Base-by-base conservation (phyloP, 2,329 filamentous ascomycete genomes). In the Rutstroemia sp. region DNA sequence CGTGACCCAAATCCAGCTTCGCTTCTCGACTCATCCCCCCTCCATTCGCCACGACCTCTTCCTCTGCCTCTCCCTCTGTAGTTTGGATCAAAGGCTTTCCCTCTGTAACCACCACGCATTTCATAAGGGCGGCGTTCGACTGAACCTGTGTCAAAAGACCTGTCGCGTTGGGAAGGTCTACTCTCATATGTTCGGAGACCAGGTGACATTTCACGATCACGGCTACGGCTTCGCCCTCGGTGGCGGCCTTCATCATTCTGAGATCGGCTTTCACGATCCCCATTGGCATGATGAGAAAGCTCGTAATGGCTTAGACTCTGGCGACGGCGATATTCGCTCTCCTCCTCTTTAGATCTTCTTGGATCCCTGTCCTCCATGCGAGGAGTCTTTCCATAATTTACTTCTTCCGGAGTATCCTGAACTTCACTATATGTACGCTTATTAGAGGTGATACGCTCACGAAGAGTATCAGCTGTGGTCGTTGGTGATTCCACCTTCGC, bases 341-440 rank as follows among this genome's bases (percentile, higher is more conserved):
- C 57, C 45, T 65, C 64, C 21, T 62, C 60, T 48, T 61, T 63
- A 16, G 49, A 37, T 57, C 57, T 51, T 30, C 46, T 44, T 25
- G 14, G 12, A 12, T 56, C 53, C 44, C 59, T 62, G 42, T 63
- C 58, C 25, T 68, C 63, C 58, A 54, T 59, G 27, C 66, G 65
- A 47, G 64, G 62, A 30, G 63, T 17, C 52, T 68, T 68, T 48
- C 53, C 61, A 51, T 56, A 38, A 25, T 46, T 41, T 23, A 14
- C 44, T n/a, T 56, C 53, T 25, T 64, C 58, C 38, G 50, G 51
- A 10, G 48, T 34, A 27, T 63, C 62, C 51, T 64, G 63, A 47
- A 64, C 38, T 52, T 67, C 63, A 58, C 61, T 64, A 49, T 64
- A 59, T 42, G 61, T 52, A 53, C 66, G 66, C 56, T 69, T 69